These are phyloP conservation scores for Cutaneotrichosporon mucoides DNA, from an alignment of 1,284 basidiomycete species.

Conservation along the genomic window DNA sequence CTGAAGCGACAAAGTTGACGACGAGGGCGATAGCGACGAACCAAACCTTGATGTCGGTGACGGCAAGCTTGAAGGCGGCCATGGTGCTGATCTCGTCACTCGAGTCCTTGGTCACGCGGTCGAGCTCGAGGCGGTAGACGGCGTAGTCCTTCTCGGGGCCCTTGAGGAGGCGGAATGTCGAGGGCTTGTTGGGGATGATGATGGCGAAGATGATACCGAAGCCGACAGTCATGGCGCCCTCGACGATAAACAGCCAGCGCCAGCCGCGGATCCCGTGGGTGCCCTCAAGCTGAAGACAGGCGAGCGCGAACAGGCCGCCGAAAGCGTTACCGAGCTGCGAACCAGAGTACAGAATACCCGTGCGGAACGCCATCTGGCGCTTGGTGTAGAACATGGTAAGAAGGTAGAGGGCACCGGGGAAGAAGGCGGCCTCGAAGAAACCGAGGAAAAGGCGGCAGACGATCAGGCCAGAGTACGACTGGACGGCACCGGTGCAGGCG, in stretches of 20 bases:
- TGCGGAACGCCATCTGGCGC: slow-evolving; percentile 34
- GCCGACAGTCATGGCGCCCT: slow-evolving; percentile 28
- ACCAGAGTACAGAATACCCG: slow-evolving; percentile 34
- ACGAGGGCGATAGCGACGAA: slow-evolving; percentile 25
- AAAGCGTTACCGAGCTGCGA: slow-evolving; percentile 44
- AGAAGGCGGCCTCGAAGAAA: slow-evolving; percentile 39
- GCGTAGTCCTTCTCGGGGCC: slow-evolving; percentile 34
- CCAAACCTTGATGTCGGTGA: slow-evolving; percentile 42
- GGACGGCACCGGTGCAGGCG: slow-evolving; percentile 30
- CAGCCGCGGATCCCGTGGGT: slow-evolving; percentile 37
- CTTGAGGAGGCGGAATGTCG: slow-evolving; percentile 32
- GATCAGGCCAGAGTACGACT: slow-evolving; percentile 26
- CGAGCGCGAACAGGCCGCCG: slow-evolving; percentile 35
- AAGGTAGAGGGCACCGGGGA: slow-evolving; percentile 37
- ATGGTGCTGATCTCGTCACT: slow-evolving; percentile 27
- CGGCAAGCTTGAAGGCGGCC: slow-evolving; percentile 30
- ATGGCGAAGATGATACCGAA: slow-evolving; percentile 29
- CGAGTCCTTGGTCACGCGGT: slow-evolving; percentile 33
- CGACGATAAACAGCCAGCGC: slow-evolving; percentile 41
- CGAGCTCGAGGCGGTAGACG: slow-evolving; percentile 38
- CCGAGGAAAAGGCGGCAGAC: slow-evolving; percentile 29
- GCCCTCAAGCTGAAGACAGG: slow-evolving; percentile 28
- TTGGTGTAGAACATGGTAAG: slow-evolving; percentile 42
- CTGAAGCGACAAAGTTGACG: slow-evolving; percentile 32
- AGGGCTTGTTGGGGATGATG: slow-evolving; percentile 42